Evolutionary conservation across 2,329 filamentous ascomycete genomes (phyloP).

Genomic region (Falciphora oryzae): DNA sequence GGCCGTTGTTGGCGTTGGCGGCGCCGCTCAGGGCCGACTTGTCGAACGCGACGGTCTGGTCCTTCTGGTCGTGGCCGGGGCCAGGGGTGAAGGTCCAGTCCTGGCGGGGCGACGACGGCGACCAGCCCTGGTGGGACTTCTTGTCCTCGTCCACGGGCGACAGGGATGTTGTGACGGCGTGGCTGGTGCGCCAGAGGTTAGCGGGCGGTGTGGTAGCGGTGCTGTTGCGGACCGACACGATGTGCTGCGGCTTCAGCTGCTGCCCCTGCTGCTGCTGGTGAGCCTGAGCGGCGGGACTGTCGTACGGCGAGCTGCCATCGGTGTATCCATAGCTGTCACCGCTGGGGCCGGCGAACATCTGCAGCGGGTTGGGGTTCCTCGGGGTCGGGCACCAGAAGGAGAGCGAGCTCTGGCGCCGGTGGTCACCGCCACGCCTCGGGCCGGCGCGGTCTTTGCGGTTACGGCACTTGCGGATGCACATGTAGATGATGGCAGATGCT

Average conservation of each 20-base stretch:
- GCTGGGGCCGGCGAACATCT: constrained; percentile 22
- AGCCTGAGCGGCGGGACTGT: constrained; percentile 10
- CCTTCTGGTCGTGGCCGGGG: neutral
- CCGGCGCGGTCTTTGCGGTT: constrained; percentile 29
- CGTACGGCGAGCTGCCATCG: no score
- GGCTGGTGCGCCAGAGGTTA: no score
- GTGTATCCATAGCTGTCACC: no score
- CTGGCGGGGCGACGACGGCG: no score
- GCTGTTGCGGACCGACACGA: constrained; percentile 2
- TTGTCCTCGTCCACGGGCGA: no score
- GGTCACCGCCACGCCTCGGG: constrained; percentile 14
- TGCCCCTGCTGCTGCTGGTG: constrained; percentile 11
- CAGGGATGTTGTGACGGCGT: no score
- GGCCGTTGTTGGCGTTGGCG: neutral
- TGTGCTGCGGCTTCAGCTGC: no score
- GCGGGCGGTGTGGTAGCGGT: neutral
- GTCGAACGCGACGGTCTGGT: neutral
- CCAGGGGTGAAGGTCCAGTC: no score
- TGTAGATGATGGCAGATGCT: constrained; percentile 33
- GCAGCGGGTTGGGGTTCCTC: constrained; percentile 30
- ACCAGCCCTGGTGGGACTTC: no score
- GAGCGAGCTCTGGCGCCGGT: constrained; percentile 38
- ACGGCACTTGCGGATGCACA: constrained; percentile 40
- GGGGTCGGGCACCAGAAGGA: constrained; percentile 47
- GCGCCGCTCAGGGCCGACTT: constrained; percentile 1